Conservation (phyloP, 2,329 filamentous ascomycete species). For the Geosmithia morbida region DNA sequence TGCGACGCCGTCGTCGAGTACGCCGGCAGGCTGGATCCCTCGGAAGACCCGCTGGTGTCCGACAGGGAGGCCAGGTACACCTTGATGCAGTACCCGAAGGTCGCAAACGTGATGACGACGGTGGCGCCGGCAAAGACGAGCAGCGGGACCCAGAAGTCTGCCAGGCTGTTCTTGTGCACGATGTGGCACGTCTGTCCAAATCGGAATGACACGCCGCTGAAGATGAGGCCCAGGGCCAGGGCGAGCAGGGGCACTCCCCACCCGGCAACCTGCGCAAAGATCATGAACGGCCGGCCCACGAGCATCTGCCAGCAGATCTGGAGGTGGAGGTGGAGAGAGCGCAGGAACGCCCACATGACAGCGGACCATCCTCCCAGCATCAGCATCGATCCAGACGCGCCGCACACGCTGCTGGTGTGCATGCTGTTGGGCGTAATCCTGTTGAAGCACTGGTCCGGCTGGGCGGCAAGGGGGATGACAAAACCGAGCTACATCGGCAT, state of each 20-base stretch:
- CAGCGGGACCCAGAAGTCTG: constrained; percentile 82
- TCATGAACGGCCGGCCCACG: constrained; percentile 82
- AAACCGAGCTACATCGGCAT: constrained; percentile 55
- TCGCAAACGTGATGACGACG: constrained; percentile 68
- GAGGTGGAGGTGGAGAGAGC: constrained; percentile 81
- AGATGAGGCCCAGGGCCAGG: constrained; percentile 59
- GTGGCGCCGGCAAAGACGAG: constrained; percentile 64
- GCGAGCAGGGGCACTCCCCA: constrained; percentile 74
- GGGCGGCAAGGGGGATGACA: constrained; percentile 68
- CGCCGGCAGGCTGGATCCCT: constrained; percentile 58
- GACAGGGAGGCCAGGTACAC: constrained; percentile 78
- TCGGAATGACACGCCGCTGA: constrained; percentile 88
- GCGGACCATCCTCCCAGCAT: constrained; percentile 75
- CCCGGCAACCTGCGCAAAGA: constrained; percentile 62
- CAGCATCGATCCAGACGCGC: constrained; percentile 74
- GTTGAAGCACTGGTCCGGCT: constrained; percentile 74
- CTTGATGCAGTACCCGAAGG: constrained; percentile 86
- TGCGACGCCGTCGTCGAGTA: constrained; percentile 1
- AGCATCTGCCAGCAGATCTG: constrained; percentile 97
- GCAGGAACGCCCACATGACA: constrained; percentile 82
- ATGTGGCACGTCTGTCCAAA: constrained; percentile 90
- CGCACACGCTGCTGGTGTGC: constrained; percentile 68
- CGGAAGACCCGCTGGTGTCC: constrained; percentile 57
- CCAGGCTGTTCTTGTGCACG: constrained; percentile 73
- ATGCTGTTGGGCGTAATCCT: constrained; percentile 89